Evolutionary conservation across 164 flowering plant genomes (phyloP), one percentile per base, ranked within the genome.

Genomic region (Santalum album): DNA sequence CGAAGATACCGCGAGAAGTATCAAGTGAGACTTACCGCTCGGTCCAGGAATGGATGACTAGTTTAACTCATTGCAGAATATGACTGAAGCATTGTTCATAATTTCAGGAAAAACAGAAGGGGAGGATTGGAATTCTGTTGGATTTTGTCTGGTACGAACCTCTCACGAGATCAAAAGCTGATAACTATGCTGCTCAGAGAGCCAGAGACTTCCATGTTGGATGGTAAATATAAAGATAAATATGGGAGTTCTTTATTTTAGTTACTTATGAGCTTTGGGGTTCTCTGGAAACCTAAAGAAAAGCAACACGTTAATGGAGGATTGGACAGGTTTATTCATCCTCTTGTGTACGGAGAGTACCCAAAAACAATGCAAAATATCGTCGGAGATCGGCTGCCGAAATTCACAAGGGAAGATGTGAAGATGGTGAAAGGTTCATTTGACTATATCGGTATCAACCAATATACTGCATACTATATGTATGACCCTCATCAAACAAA

Each of bases 61-160:
- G 27, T n/a, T n/a, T 3, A 39, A 0, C 10, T 39, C 29, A 17
- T 36, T 17, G 20, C n/a, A n/a, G n/a, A n/a, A n/a, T n/a, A 12
- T 56, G 25, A 20, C 34, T 55, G 14, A 27, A 12, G 23, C 10
- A 11, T 47, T 12, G 44, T 67, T 71, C n/a, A 10, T 17, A 12
- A 46, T 40, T 55, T 35, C 63, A 83, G 86, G 65, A 60, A 55
- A 60, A 52, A 29, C 92, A 85, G 64, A 74, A 77, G 63, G 92
- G 92, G 26, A 75, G 68, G 63, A 74, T 85, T 54, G 92, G 92
- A 35, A 80, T 85, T 59, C 73, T 85, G 4, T 61, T 85, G 70
- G 88, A 80, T 65, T 80, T 80, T 66, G 82, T 80, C 21, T 85
- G 87, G 87, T 85, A 80, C 57, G 92, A 85, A 55, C 86, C 88